phyloP scores from a whole-genome alignment of 495 filamentous ascomycete species.

The Xylaria longipes region DNA sequence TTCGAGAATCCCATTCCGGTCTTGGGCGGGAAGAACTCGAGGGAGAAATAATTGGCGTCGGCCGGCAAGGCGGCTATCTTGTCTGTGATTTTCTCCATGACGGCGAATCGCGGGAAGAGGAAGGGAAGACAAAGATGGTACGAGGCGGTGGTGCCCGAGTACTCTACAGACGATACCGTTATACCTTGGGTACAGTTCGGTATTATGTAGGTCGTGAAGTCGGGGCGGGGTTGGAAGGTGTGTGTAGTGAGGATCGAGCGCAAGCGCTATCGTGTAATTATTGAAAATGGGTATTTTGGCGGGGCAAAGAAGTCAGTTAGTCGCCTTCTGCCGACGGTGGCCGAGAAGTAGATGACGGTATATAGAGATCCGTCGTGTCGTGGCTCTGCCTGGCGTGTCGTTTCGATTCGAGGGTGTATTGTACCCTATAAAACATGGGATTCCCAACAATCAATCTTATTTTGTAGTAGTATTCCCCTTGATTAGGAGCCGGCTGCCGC shows the following conservation, averaged over 20 bases:
- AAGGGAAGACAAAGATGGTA: neutral
- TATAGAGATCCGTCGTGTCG: neutral
- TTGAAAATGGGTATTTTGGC: constrained; percentile 20
- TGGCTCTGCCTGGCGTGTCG: neutral
- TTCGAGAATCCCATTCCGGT: constrained; percentile 94
- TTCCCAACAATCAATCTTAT: neutral
- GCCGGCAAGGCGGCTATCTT: constrained; percentile 92
- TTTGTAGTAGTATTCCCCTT: neutral
- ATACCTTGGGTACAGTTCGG: neutral
- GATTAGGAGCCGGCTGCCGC: constrained; percentile 9
- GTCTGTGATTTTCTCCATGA: constrained; percentile 92
- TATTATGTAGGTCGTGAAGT: neutral
- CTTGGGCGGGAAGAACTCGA: constrained; percentile 99
- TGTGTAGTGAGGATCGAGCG: neutral
- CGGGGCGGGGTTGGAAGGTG: neutral
- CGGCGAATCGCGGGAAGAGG: neutral
- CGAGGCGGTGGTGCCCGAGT: neutral
- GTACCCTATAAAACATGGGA: neutral
- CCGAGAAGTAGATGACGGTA: neutral
- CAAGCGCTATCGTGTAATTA: neutral
- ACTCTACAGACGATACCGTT: neutral
- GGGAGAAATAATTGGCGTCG: constrained; percentile 85
- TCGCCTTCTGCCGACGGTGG: constrained; percentile 8
- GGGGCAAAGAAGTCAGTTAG: neutral
- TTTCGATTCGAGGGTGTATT: neutral